phyloP scores from a whole-genome alignment of 2,329 filamentous ascomycete species.

The Pseudocercospora vitis region DNA sequence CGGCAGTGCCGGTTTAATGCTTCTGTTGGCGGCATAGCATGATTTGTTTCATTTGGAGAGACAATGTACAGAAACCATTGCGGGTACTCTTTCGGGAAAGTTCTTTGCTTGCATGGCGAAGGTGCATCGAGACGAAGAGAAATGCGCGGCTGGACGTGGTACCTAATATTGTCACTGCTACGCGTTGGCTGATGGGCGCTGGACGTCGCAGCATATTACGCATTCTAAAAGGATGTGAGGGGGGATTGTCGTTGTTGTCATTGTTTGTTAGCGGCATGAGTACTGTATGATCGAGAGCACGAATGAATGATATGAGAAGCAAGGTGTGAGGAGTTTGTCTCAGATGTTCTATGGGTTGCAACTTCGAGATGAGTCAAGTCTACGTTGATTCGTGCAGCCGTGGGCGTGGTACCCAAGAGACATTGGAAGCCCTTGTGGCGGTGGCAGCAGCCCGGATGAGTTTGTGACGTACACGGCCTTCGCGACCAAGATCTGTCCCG shows the following conservation, averaged over 20 bases:
- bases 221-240: too few relatives aligned
- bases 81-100: neutral
- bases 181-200: neutral
- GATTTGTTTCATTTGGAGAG: neutral
- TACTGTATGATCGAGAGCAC: conserved; percentile 1
- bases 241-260: too few relatives aligned
- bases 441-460: neutral
- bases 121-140: neutral
- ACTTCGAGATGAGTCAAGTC: too few relatives aligned
- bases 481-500: neutral
- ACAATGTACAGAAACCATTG: conserved; percentile 1
- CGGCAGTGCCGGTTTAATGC: conserved; percentile 3
- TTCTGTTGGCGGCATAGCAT: neutral
- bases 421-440: neutral
- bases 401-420: neutral
- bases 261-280: neutral
- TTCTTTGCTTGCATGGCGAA: conserved; percentile 2
- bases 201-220: conserved; percentile 2
- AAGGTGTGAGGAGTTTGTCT: neutral
- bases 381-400: too few relatives aligned
- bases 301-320: neutral
- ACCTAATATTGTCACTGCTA: neutral
- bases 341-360: too few relatives aligned
- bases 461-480: too few relatives aligned
- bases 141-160: neutral